Conservation (phyloP, 208 protist species). For the Leishmania aethiopica region DNA sequence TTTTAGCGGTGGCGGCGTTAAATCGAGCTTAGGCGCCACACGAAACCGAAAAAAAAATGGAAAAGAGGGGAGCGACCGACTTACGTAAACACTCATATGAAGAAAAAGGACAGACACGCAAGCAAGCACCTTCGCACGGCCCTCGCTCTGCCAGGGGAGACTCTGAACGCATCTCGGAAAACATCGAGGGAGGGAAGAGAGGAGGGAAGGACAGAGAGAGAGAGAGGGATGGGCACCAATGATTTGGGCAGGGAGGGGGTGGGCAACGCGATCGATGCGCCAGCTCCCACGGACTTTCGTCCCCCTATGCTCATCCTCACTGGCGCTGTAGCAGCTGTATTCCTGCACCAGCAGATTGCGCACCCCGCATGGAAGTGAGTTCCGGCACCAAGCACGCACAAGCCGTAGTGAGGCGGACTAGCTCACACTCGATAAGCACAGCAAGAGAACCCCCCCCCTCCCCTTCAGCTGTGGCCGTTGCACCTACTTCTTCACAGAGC, state of each 20-base stretch:
- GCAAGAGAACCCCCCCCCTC: no score
- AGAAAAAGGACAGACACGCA: neutral
- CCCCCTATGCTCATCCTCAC: neutral
- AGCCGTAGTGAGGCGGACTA: neutral
- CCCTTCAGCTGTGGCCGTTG: neutral
- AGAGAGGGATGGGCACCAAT: neutral
- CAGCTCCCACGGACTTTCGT: neutral
- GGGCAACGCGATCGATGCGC: neutral
- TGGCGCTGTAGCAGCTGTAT: neutral
- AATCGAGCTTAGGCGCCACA: neutral
- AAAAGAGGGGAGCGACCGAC: neutral
- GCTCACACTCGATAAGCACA: neutral
- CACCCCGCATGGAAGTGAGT: neutral
- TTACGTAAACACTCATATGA: neutral
- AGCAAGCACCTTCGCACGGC: neutral
- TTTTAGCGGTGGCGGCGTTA: neutral
- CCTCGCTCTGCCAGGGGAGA: neutral
- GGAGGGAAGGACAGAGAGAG: no score
- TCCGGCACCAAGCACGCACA: neutral
- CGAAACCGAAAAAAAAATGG: neutral
- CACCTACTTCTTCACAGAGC: slow-evolving; percentile 71
- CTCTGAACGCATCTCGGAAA: neutral
- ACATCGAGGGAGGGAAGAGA: neutral
- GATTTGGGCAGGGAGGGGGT: neutral
- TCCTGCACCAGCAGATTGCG: neutral